Evolutionary conservation across 352 stramenopile genomes (phyloP), one percentile per base, ranked within the genome.

Genomic region (Globisporangium polare): DNA sequence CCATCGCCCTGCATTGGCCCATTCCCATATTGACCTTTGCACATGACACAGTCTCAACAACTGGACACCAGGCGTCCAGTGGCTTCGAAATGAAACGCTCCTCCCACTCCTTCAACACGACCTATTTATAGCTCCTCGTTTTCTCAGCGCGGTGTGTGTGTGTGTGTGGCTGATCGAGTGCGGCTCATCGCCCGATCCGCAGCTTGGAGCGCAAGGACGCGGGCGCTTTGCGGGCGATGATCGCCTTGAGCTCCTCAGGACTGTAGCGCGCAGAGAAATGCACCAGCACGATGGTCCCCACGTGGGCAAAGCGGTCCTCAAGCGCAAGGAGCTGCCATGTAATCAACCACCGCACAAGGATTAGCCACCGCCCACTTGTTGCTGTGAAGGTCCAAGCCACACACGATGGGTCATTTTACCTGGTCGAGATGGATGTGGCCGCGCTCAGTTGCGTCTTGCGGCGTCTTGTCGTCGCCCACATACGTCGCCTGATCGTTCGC

Each of bases 381-480:
- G 20, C 17, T 37, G 7, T 27, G 22, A 39, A 20, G 27, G n/a
- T n/a, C n/a, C n/a, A n/a, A n/a, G n/a, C n/a, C n/a, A 53, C 5
- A 58, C 45, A 33, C 13, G 22, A 10, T 10, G 10, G 24, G 12
- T n/a, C 8, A 9, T 22, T 24, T 1, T 18, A 90, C 83, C 79
- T 93, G 79, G 46, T 86, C 58, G 9, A 93, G 68, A 57, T 95
- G 86, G 43, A 87, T 89, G 67, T 95, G 86, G 12, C 86, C 86
- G 6, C 82, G 76, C 12, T 65, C 58, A 3, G 62, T 58, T 1
- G 83, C 84, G n/a, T 90, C 73, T 22, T 67, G 56, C 22, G 53
- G 43, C 18, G 58, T 78, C 64, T 77, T 89, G 43, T 61, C 71
- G 43, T 78, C 71, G 47, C 83, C 81, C 18, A 79, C 68, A 56